Base-by-base conservation (phyloP, 345 rosid genomes). In the Eucalyptus coolabah region DNA sequence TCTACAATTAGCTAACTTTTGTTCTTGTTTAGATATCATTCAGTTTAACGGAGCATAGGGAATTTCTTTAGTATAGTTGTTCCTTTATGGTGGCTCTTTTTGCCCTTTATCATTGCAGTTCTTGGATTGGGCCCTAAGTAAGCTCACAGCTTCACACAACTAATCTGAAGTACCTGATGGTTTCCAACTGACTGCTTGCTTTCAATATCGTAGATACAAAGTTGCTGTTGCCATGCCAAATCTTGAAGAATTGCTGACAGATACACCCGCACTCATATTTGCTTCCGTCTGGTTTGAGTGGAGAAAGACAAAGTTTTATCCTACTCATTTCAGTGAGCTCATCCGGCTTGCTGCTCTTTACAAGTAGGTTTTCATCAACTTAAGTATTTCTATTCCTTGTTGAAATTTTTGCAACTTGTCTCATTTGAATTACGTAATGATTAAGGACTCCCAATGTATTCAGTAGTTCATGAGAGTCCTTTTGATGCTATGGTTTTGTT, bases 181-280 rank as follows among this genome's bases (percentile, higher is more conserved):
- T 86, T 65, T 40, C 63, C 50, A 47, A 72, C 53, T 89, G 88
- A 63, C 47, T 60, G 34, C 32, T 72, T 40, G 21, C 40, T 89
- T 87, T 89, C 87, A 89, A 45, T 91, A 87, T 28, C 82, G 69
- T 91, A 97, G 98, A 89, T 96, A 93, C 63, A 96, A 95, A 94
- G 96, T 96, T 92, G 98, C 98, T 88, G 97, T 96, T 30, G 96
- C 93, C 60, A 96, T 97, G 98, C 99, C 98, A 15, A 96, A 96
- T 93, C 99, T 97, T 42, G 99, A 97, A 88, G 99, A 96, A 92
- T 91, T 97, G 91, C 93, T 97, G 89, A 93, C 91, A 85, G 95
- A 93, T 88, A 96, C 98, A 14, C 98, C 98, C 17, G 81, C 97
- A 19, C 92, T 92, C 86, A 89, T 94, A 72, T 97, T 97, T 94